Percentiles rank a stretch among this genome's conserved stretches.
phyloP scores from a whole-genome alignment of 306 rosid genomes.

The Lablab purpureus region DNA sequence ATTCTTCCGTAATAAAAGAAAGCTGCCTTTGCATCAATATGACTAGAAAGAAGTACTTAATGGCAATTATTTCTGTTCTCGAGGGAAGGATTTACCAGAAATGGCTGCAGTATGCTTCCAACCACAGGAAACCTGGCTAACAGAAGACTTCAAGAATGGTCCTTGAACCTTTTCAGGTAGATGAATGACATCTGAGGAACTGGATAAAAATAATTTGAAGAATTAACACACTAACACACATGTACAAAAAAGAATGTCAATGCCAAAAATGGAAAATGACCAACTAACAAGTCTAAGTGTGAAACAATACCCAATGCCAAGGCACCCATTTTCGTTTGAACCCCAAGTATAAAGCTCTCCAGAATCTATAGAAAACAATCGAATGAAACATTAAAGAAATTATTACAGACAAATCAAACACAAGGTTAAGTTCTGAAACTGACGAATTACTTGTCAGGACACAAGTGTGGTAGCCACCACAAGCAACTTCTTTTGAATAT shows the following conservation, averaged over 20 bases:
- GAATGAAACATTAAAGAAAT: slow-evolving; percentile 39
- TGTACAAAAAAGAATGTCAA: slow-evolving; percentile 20
- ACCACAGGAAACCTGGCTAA: slow-evolving; percentile 95
- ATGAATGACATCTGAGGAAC: slow-evolving; percentile 72
- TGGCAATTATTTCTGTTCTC: background rate
- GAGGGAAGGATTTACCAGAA: slow-evolving; percentile 61
- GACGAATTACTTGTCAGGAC: slow-evolving; percentile 78
- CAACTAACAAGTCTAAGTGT: slow-evolving; percentile 32
- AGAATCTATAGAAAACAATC: slow-evolving; percentile 53
- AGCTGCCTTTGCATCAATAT: slow-evolving; percentile 13
- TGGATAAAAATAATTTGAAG: slow-evolving; percentile 33
- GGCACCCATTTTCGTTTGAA: slow-evolving; percentile 98
- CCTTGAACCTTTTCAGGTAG: slow-evolving; percentile 86
- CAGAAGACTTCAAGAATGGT: slow-evolving; percentile 74
- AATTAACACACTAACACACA: slow-evolving; percentile 36
- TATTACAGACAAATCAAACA: slow-evolving; percentile 25
- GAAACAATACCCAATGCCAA: slow-evolving; percentile 80
- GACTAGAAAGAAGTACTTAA: background rate
- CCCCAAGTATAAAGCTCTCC: slow-evolving; percentile 97
- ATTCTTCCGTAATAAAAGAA: slow-evolving; percentile 6
- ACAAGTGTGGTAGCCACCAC: slow-evolving; percentile 97
- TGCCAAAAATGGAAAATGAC: slow-evolving; percentile 21
- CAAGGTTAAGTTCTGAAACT: slow-evolving; percentile 40
- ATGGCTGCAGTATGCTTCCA: slow-evolving; percentile 98
- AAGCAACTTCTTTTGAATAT: slow-evolving; percentile 76